A percentile compares a stretch with the other conserved stretches of the same genome.
Conservation (phyloP, 192 early-diverging fungal species). For the Podila minutissima region DNA sequence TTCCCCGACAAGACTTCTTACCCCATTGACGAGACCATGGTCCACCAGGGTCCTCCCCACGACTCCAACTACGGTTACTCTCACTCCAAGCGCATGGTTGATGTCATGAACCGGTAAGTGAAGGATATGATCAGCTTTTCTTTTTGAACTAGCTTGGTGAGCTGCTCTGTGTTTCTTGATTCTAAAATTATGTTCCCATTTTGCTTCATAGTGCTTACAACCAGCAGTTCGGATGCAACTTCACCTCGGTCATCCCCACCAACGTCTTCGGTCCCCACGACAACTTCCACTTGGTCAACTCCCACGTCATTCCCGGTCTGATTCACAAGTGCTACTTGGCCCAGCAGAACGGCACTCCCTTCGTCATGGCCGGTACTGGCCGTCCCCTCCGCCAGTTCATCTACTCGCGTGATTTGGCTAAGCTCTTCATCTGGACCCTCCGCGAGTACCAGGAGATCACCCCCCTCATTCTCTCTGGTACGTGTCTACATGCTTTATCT, state of each 20-base stretch:
- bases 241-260: conserved; percentile 84
- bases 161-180: background rate
- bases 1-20: conserved; percentile 88
- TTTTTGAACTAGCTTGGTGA: background rate
- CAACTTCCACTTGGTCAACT: conserved; percentile 82
- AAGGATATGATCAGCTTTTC: too few relatives aligned
- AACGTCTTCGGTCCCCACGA: conserved; percentile 87
- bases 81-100: conserved; percentile 85
- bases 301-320: conserved; percentile 82
- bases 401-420: conserved; percentile 82
- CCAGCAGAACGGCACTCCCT: conserved; percentile 79
- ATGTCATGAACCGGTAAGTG: conserved; percentile 79
- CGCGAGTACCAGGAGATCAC: conserved; percentile 82
- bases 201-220: conserved; percentile 70
- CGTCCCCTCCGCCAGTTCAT: conserved; percentile 86
- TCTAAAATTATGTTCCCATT: background rate
- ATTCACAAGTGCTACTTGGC: conserved; percentile 87
- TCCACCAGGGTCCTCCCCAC: conserved; percentile 84
- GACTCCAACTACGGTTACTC: conserved; percentile 86
- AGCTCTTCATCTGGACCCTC: conserved; percentile 83
- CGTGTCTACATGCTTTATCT: background rate
- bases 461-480: conserved; percentile 86
- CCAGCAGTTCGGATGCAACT: conserved; percentile 82
- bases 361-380: conserved; percentile 78
- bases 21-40: conserved; percentile 88